Conservation (phyloP, 1,284 basidiomycete genomes). For the Earliella scabrosa region DNA sequence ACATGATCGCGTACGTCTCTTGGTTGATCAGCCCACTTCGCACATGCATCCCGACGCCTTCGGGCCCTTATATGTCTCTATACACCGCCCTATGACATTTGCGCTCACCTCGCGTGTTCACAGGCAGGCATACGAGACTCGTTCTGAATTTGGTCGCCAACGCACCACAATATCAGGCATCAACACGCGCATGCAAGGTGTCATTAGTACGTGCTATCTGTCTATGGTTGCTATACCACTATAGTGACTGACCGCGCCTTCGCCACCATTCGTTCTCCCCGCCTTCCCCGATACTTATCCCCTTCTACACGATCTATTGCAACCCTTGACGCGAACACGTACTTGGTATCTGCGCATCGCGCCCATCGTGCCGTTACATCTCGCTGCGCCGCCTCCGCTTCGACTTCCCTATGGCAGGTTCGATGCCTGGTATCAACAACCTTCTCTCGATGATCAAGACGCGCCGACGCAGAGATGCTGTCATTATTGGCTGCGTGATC, state of each 20-base stretch:
- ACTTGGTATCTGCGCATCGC: neutral
- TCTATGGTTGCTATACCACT: neutral
- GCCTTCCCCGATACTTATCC: neutral
- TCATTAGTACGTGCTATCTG: constrained; percentile 65
- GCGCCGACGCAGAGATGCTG: constrained; percentile 85
- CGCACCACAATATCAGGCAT: constrained; percentile 76
- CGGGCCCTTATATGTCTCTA: no score
- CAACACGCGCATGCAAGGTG: constrained; percentile 82
- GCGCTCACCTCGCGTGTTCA: neutral
- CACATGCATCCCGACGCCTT: no score
- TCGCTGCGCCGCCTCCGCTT: neutral
- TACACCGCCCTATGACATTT: neutral
- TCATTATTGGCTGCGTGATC: constrained; percentile 88
- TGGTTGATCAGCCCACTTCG: neutral
- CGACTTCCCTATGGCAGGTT: constrained; percentile 50
- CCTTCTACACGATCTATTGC: neutral
- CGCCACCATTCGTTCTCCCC: neutral
- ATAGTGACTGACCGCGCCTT: constrained; percentile 7
- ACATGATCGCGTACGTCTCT: constrained; percentile 77
- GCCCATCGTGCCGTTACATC: neutral
- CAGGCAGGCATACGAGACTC: constrained; percentile 97
- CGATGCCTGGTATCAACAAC: constrained; percentile 94
- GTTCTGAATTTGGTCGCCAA: constrained; percentile 93
- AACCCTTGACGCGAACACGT: neutral
- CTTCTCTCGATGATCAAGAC: constrained; percentile 92